Base-by-base conservation (phyloP, 2,329 filamentous ascomycete species). In the Microdochium trichocladiopsis region DNA sequence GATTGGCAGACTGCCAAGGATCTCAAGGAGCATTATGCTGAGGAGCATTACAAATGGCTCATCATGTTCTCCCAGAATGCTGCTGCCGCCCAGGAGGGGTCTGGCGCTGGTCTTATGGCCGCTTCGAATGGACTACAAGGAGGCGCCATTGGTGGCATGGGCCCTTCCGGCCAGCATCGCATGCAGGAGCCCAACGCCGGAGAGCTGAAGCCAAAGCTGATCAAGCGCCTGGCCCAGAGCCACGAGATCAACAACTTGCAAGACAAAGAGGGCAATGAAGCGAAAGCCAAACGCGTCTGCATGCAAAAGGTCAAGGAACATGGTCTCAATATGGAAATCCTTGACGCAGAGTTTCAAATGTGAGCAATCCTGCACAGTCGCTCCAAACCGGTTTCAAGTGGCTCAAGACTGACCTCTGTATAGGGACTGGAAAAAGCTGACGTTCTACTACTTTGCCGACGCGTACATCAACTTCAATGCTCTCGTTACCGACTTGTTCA, bases 381-480 rank as follows among this genome's bases (percentile, higher is more conserved):
- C 25, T 50, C 50, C 14, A 28, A n/a, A 25, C 48, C 28, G 43
- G 48, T 18, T 47, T 18, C 58, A 58, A 53, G 63, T 51, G 31
- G 23, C n/a, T 37, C 25, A 37, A 49, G n/a, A 55, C 62, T 69
- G 55, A 68, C 57, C 54, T 11, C 25, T 36, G 28, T 49, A 1
- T 61, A 96, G 93, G 86, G 94, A 99, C 68, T 96, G 91, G 84
- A 96, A 97, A 73, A 99, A 99, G 69, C 75, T 99, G 52, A 99
- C 95, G 0, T 97, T 97, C 71, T 99, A 96, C 74, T 99, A 97
- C 72, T 99, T 96, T 67, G 93, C 94, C 51, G 92, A 96, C 65
- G 85, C 90, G 1, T 99, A 99, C 68, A 96, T 99, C 76, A 97
- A 97, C 73, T 99, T 99, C 79, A 99, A 99, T 68, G 90, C 90